Conservation (phyloP, 129 eudicot species). For the Helianthus tuberosus region DNA sequence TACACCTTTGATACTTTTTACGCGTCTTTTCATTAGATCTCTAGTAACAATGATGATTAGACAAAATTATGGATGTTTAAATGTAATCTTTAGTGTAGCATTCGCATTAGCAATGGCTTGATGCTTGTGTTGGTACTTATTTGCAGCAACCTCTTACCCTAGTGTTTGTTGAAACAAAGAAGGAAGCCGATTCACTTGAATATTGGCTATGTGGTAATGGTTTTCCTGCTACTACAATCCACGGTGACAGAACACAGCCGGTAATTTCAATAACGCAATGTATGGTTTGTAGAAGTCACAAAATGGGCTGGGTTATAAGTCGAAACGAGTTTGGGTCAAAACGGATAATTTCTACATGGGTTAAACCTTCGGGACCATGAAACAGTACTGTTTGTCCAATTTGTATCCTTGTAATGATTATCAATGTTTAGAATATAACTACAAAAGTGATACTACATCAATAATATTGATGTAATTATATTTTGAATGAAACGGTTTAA, state of each 20-base stretch:
- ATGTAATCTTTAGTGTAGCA: too few species aligned
- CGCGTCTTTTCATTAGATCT: not conserved
- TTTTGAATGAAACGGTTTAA: too few species aligned
- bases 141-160: slow-evolving; percentile 71
- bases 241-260: slow-evolving; percentile 73
- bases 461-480: too few species aligned
- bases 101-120: not conserved
- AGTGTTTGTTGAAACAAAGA: slow-evolving; percentile 74
- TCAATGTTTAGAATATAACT: too few species aligned
- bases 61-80: too few species aligned
- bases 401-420: too few species aligned
- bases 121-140: slow-evolving; percentile 26
- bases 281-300: not conserved
- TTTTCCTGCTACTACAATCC: slow-evolving; percentile 71
- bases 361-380: too few species aligned
- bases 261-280: slow-evolving; percentile 27
- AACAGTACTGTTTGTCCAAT: too few species aligned
- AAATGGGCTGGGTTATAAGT: not conserved
- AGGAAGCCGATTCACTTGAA: slow-evolving; percentile 72
- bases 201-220: slow-evolving; percentile 61
- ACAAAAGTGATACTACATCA: too few species aligned
- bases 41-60: not conserved
- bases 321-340: not conserved
- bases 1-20: slow-evolving; percentile 18
- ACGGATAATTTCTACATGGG: too few species aligned